Evolutionary conservation across 1,284 basidiomycete genomes (phyloP).

Genomic region (Naganishia sp.): DNA sequence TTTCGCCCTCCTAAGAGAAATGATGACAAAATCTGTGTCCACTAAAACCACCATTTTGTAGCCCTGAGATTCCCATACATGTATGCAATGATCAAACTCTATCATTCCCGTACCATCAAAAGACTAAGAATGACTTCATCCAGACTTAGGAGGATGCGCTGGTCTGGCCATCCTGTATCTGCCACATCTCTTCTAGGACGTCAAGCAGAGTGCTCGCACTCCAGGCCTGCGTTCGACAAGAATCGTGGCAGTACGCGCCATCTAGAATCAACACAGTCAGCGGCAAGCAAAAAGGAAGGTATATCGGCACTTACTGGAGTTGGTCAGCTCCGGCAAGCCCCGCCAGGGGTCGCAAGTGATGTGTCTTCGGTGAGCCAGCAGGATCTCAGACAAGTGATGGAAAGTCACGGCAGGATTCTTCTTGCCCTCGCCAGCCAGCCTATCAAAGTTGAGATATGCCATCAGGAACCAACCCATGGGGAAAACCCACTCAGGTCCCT

Average conservation of each 20-base stretch:
- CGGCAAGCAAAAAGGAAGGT: too few species aligned
- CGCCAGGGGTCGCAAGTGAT: slow-evolving; percentile 81
- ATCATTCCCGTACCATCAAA: background rate
- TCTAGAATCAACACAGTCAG: slow-evolving; percentile 45
- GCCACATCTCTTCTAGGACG: slow-evolving; percentile 70
- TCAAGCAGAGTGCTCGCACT: slow-evolving; percentile 83
- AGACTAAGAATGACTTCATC: background rate
- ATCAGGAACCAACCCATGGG: slow-evolving; percentile 92
- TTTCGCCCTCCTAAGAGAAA: too few species aligned
- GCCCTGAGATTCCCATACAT: background rate
- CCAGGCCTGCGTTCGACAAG: slow-evolving; percentile 91
- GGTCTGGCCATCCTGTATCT: background rate
- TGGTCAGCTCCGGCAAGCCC: slow-evolving; percentile 87
- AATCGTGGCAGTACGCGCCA: slow-evolving; percentile 77
- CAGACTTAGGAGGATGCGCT: background rate
- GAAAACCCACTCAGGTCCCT: slow-evolving; percentile 82
- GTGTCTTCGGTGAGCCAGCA: slow-evolving; percentile 70
- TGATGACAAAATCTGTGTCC: too few species aligned
- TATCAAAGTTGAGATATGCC: slow-evolving; percentile 85
- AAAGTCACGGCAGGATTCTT: slow-evolving; percentile 72
- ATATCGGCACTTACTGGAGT: slow-evolving; percentile 48
- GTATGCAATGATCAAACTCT: too few species aligned
- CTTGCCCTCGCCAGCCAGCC: slow-evolving; percentile 59
- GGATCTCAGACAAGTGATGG: slow-evolving; percentile 71
- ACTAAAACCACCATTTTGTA: background rate